A percentile compares a stretch with the other conserved stretches of the same genome.
Conservation (phyloP, 176 grass and related monocot genomes). For the Oryza coarctata region DNA sequence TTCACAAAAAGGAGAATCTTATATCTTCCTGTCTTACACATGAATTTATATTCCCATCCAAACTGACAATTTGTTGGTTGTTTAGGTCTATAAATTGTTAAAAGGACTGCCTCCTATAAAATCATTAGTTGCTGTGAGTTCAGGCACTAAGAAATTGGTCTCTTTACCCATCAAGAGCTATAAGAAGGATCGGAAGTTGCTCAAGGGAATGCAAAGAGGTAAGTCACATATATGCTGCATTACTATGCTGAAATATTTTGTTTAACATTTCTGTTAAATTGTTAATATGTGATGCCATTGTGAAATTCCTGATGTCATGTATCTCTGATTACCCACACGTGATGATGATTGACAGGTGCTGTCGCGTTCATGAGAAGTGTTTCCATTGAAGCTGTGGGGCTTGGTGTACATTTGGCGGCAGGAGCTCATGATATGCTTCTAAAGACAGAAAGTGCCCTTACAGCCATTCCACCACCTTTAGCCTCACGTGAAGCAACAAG, state of each 20-base stretch:
- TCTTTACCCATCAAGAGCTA: conserved; percentile 90
- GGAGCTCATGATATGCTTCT: conserved; percentile 90
- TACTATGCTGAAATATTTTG: conserved; percentile 13
- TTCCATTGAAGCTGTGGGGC: conserved; percentile 84
- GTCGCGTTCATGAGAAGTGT: conserved; percentile 90
- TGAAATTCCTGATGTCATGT: neutral
- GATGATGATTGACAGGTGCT: conserved; percentile 52
- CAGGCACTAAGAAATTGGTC: conserved; percentile 91
- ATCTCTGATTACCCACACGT: neutral
- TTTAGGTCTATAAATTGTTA: conserved; percentile 91
- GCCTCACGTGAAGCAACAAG: conserved; percentile 51
- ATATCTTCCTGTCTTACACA: neutral
- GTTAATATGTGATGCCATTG: conserved; percentile 18
- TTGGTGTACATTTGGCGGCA: conserved; percentile 92
- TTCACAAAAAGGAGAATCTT: neutral
- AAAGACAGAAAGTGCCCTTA: conserved; percentile 76
- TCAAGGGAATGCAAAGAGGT: conserved; percentile 99
- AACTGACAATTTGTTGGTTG: conserved; percentile 33
- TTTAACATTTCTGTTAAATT: conserved; percentile 22
- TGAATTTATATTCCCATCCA: neutral
- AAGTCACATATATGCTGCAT: conserved; percentile 22
- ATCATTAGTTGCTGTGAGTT: conserved; percentile 88
- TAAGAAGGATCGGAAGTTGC: conserved; percentile 93
- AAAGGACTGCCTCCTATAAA: conserved; percentile 91
- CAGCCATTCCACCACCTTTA: conserved; percentile 51